phyloP scores from a whole-genome alignment of 345 rosid species.

The Gossypium rotundifolium region DNA sequence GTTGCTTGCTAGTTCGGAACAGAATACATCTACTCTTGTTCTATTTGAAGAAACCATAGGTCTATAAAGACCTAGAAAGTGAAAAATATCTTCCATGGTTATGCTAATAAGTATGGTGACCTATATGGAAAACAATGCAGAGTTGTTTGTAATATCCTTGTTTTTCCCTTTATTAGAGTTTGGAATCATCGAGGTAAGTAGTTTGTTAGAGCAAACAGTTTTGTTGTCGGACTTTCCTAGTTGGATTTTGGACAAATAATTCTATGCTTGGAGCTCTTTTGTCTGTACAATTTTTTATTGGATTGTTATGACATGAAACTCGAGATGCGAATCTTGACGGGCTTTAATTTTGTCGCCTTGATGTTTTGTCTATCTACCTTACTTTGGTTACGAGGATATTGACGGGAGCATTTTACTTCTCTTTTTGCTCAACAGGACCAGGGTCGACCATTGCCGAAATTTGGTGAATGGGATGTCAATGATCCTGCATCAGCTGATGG shows the following conservation, averaged over 20 bases:
- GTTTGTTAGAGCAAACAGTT: not conserved
- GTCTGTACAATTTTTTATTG: not conserved
- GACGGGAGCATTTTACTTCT: not conserved
- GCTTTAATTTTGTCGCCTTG: not conserved
- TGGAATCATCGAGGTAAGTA: not conserved
- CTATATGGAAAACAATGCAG: not conserved
- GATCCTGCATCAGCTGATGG: slow-evolving; percentile 94
- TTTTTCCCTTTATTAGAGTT: not conserved
- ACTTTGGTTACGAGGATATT: not conserved
- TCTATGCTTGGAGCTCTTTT: not conserved
- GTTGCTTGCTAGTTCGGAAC: not conserved
- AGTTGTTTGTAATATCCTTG: not conserved
- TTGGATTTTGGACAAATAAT: not conserved
- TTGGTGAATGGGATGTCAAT: slow-evolving; percentile 96
- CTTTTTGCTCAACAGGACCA: slow-evolving; percentile 39
- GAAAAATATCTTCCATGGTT: not conserved
- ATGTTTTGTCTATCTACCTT: not conserved
- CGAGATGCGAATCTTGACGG: not conserved
- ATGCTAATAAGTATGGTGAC: not conserved
- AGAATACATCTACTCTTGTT: not conserved
- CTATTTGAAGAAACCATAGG: not conserved
- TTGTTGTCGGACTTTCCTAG: not conserved
- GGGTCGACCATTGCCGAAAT: slow-evolving; percentile 86
- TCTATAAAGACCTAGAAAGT: not conserved
- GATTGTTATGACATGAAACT: not conserved